Conservation (phyloP, 1,284 basidiomycete species). For the Mrakiaceae sp. region DNA sequence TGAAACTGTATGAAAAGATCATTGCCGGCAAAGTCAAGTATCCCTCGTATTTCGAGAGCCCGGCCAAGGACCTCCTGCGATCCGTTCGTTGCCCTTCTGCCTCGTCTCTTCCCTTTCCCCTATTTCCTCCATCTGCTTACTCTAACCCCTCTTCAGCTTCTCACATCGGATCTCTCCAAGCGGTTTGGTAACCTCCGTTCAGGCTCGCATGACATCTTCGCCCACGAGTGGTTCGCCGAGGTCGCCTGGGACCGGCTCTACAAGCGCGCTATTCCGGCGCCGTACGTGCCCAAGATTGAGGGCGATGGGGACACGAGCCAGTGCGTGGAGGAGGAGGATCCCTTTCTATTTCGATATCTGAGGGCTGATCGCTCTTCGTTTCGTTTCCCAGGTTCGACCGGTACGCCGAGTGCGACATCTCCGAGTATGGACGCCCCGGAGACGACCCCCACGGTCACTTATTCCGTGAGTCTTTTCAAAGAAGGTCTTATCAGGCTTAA, state of each 20-base stretch:
- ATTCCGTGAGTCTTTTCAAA: constrained; percentile 22
- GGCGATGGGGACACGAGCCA: constrained; percentile 84
- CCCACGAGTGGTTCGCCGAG: constrained; percentile 92
- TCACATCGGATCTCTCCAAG: constrained; percentile 74
- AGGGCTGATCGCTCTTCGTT: background rate
- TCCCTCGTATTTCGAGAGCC: constrained; percentile 68
- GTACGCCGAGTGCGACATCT: constrained; percentile 36
- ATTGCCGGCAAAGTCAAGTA: constrained; percentile 66
- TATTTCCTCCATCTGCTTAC: no score
- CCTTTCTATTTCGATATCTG: constrained; percentile 39
- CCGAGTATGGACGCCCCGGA: constrained; percentile 35
- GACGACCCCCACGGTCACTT: constrained; percentile 35
- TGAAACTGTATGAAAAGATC: constrained; percentile 81
- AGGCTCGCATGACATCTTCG: constrained; percentile 91
- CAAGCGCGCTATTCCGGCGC: constrained; percentile 84
- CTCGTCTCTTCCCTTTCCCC: no score
- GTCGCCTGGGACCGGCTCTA: constrained; percentile 86
- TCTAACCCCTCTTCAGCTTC: constrained; percentile 40
- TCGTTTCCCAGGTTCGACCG: constrained; percentile 32
- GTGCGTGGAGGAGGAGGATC: constrained; percentile 48
- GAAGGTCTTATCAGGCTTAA: no score
- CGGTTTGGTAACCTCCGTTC: constrained; percentile 85
- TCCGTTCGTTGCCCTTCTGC: constrained; percentile 42
- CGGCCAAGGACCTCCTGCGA: constrained; percentile 78
- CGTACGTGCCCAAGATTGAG: constrained; percentile 77